Conservation (phyloP, 2,329 filamentous ascomycete genomes). For the Fonsecaea monophora region DNA sequence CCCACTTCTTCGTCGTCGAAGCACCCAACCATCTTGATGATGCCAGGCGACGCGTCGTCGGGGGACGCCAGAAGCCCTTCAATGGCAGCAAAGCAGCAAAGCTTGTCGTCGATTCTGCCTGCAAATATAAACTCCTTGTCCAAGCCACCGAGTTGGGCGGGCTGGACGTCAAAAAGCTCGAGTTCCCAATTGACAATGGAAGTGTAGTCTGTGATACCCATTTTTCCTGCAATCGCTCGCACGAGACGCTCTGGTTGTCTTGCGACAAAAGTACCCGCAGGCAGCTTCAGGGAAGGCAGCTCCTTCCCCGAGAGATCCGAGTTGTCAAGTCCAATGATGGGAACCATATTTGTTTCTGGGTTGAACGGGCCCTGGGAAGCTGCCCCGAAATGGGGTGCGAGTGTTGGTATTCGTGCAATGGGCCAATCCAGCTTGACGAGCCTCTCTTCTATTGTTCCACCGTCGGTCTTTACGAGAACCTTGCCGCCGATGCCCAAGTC, state of each 20-base stretch:
- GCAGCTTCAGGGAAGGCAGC: slow-evolving; percentile 41
- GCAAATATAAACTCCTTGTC: slow-evolving; percentile 95
- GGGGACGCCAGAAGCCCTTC: slow-evolving; percentile 77
- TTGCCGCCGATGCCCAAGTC: slow-evolving; percentile 90
- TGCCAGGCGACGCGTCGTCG: slow-evolving; percentile 58
- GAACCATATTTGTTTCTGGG: slow-evolving; percentile 89
- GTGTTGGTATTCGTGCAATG: slow-evolving; percentile 87
- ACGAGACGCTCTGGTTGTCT: slow-evolving; percentile 88
- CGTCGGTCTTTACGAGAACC: slow-evolving; percentile 75
- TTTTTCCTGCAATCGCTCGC: slow-evolving; percentile 76
- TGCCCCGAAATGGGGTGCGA: slow-evolving; percentile 92
- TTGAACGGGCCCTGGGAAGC: slow-evolving; percentile 73
- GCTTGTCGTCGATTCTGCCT: slow-evolving; percentile 94
- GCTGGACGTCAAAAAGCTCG: slow-evolving; percentile 90
- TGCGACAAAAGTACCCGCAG: slow-evolving; percentile 72
- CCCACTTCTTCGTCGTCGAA: slow-evolving; percentile 99
- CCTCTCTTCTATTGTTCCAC: slow-evolving; percentile 78
- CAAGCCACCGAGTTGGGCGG: slow-evolving; percentile 80
- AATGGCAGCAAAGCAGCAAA: slow-evolving; percentile 92
- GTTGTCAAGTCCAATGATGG: slow-evolving; percentile 87
- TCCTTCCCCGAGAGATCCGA: slow-evolving; percentile 57
- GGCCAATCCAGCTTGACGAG: slow-evolving; percentile 94
- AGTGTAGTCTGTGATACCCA: slow-evolving; percentile 74
- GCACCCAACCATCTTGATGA: slow-evolving; percentile 87
- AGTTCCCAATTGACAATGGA: slow-evolving; percentile 95